Base-by-base conservation (phyloP, 306 rosid genomes). In the Sophora flavescens region DNA sequence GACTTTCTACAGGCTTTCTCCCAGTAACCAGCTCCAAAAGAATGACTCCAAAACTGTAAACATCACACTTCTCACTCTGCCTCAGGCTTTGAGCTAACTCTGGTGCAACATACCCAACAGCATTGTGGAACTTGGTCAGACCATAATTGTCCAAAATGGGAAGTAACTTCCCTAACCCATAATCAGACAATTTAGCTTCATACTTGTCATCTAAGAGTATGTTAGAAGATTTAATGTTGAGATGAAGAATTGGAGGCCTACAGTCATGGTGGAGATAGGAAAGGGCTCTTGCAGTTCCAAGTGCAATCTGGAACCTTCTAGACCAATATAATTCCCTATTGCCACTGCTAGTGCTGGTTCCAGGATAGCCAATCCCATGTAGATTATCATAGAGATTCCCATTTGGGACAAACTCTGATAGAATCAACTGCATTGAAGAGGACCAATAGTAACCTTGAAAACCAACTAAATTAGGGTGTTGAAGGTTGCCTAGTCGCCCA, bases 371-470 rank as follows among this genome's bases (percentile, higher is more conserved):
- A 68, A 74, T 48, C 68, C 93, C 90, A 6, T 96, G 99, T 48
- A 96, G 89, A 86, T 91, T 92, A 72, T 96, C 99, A 28, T 87
- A 91, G 78, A 96, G 81, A 68, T 96, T 96, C 42, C 99, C 97
- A 47, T 92, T 92, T 30, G 90, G 71, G 63, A 96, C 86, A 70
- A 96, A 96, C 76, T 96, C 98, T 0, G 97, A 96, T 36, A 92
- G 91, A 82, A 96, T 88, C 85, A 96, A 81, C 81, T 92, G 93
- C 98, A 92, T 92, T 72, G 97, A 86, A 22, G 96, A 84, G 36
- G 99, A 96, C 99, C 98, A 96, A 68, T 96, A 96, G 78, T 89
- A 92, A 42, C 99, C 99, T 87, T 96, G 98, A 60, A 90, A 86
- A 39, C 93, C 82, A 42, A 92, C 98, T 70, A 96, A 83, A 62